phyloP scores from a whole-genome alignment of 108 stramenopile species.

The Cyclotella kingstonii region DNA sequence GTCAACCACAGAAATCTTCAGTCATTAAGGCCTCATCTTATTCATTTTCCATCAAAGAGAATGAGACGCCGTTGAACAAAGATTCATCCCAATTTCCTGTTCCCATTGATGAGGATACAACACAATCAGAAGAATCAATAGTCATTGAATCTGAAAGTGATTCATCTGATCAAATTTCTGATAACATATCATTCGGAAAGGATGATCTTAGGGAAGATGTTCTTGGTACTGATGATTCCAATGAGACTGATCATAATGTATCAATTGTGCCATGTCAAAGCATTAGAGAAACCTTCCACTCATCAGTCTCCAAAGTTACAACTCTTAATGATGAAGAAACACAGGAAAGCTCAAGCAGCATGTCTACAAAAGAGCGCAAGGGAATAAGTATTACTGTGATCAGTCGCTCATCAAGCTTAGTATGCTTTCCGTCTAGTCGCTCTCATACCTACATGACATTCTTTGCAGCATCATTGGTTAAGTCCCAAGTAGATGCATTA shows the following conservation, averaged over 20 bases:
- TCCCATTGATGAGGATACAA: neutral
- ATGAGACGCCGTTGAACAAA: neutral
- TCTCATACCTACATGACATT: slow-evolving; percentile 32
- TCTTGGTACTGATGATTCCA: neutral
- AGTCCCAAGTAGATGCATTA: slow-evolving; percentile 29
- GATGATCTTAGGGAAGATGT: neutral
- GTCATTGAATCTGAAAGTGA: neutral
- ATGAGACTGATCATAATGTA: neutral
- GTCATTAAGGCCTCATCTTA: neutral
- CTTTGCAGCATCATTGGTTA: slow-evolving; percentile 27
- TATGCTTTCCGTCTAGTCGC: slow-evolving; percentile 24
- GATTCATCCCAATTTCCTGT: neutral
- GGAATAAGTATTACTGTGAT: slow-evolving; percentile 36
- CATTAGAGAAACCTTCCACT: no score
- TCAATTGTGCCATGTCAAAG: no score
- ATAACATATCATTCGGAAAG: neutral
- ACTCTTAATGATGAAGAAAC: neutral
- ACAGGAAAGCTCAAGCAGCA: neutral
- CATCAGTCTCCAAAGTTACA: neutral
- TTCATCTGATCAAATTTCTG: neutral
- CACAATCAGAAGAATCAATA: neutral
- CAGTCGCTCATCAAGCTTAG: slow-evolving; percentile 24
- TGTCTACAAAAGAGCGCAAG: slow-evolving; percentile 39
- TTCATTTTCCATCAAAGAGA: slow-evolving; percentile 9
- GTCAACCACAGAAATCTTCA: neutral